These are phyloP conservation scores for Cephaloascus albidus DNA, from an alignment of 805 yeast genomes.

Conservation along the genomic window DNA sequence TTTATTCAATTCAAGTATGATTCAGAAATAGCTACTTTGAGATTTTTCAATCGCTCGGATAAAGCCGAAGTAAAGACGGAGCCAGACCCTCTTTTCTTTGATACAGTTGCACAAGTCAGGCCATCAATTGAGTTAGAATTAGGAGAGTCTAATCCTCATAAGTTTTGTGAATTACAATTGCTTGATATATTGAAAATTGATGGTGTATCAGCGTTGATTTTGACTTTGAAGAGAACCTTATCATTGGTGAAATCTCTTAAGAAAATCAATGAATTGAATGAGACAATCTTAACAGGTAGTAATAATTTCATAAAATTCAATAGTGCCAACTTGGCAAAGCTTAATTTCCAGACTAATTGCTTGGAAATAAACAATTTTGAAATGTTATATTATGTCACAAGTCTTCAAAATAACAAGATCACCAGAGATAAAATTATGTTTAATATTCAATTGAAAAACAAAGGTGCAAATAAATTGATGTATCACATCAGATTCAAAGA, in stretches of 20 bases:
- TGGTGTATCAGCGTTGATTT: neutral
- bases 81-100: neutral
- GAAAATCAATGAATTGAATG: constrained; percentile 14
- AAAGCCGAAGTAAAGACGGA: too few species aligned
- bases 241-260: constrained; percentile 9
- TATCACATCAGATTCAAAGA: constrained; percentile 1
- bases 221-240: constrained; percentile 8
- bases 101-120: neutral
- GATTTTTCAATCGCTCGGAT: neutral
- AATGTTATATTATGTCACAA: constrained; percentile 6
- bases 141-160: constrained; percentile 14
- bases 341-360: constrained; percentile 7
- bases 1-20: constrained; percentile 19
- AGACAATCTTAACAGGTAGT: constrained; percentile 17
- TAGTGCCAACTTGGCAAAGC: constrained; percentile 5
- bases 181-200: constrained; percentile 5
- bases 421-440: constrained; percentile 14
- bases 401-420: constrained; percentile 9
- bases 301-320: constrained; percentile 6
- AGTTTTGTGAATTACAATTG: constrained; percentile 11
- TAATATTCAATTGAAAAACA: constrained; percentile 9
- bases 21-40: constrained; percentile 3
- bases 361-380: neutral
- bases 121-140: constrained; percentile 1
- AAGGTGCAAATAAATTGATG: constrained; percentile 3